These are phyloP conservation scores for Candida tropicalis DNA, from an alignment of 1,139 yeast genomes.

Conservation along the genomic window DNA sequence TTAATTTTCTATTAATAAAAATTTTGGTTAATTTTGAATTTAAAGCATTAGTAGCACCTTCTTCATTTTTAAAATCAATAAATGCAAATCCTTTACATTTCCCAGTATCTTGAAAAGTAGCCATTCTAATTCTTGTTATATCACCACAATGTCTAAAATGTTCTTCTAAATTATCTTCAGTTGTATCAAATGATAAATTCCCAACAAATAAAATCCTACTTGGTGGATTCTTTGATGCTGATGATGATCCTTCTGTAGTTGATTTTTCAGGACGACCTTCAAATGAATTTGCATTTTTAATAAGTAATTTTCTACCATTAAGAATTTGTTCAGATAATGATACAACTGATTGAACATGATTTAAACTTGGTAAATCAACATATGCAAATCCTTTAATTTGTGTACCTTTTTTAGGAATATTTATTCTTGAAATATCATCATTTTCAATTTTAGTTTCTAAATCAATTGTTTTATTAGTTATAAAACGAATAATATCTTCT, in stretches of 20 bases:
- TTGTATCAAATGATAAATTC: constrained; percentile 90
- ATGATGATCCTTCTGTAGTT: too few relatives aligned
- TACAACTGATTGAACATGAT: constrained; percentile 66
- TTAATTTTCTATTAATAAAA: constrained; percentile 71
- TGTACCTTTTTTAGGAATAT: constrained; percentile 61
- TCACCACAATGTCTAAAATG: constrained; percentile 86
- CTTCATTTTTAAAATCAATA: constrained; percentile 78
- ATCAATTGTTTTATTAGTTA: constrained; percentile 58
- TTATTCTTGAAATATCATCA: constrained; percentile 59
- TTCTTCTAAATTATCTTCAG: constrained; percentile 71
- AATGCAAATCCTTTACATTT: constrained; percentile 97
- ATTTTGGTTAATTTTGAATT: constrained; percentile 69
- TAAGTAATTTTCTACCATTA: constrained; percentile 83
- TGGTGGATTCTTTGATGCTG: constrained; percentile 72
- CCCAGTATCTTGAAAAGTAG: constrained; percentile 94
- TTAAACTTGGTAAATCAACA: constrained; percentile 71
- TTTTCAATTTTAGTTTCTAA: constrained; percentile 42
- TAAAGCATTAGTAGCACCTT: constrained; percentile 82
- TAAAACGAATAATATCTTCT: constrained; percentile 70
- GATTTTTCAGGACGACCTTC: constrained; percentile 79
- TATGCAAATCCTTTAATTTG: constrained; percentile 89
- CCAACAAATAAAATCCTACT: constrained; percentile 91
- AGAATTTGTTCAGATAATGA: constrained; percentile 69
- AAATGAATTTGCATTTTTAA: constrained; percentile 77
- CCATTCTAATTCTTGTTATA: constrained; percentile 83